Evolutionary conservation across 2,329 filamentous ascomycete genomes (phyloP).

Genomic region (Sporothrix inflata): DNA sequence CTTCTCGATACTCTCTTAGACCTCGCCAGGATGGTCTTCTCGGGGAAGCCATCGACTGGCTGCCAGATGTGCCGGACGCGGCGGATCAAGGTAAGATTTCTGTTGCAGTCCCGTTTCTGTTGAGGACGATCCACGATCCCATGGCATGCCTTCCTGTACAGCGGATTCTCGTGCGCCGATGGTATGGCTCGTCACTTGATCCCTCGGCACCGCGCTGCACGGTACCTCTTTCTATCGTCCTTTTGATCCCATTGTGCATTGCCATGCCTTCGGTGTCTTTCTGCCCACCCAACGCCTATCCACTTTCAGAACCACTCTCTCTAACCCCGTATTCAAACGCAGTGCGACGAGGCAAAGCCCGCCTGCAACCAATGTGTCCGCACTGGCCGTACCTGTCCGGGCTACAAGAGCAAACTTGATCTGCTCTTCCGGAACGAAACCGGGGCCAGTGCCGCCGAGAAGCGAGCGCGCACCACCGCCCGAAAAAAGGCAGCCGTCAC

Average conservation of each 20-base stretch:
- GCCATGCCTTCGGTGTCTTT: neutral
- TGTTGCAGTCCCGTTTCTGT: neutral
- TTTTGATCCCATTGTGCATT: neutral
- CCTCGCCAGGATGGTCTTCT: slow-evolving; percentile 59
- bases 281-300: neutral
- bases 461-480: slow-evolving; percentile 22
- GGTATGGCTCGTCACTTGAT: neutral
- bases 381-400: slow-evolving; percentile 65
- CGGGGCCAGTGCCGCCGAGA: slow-evolving; percentile 47
- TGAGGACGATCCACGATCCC: neutral
- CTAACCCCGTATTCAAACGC: slow-evolving; percentile 29
- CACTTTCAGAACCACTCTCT: neutral
- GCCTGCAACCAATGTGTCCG: slow-evolving; percentile 68
- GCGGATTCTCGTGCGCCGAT: neutral
- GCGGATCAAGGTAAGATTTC: slow-evolving; percentile 67
- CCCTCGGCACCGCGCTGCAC: neutral
- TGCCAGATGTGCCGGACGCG: slow-evolving; percentile 76
- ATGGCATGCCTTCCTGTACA: neutral
- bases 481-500: slow-evolving; percentile 19
- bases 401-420: slow-evolving; percentile 73
- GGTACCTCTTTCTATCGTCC: neutral
- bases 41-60: slow-evolving; percentile 67
- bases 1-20: neutral
- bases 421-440: slow-evolving; percentile 74
- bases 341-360: slow-evolving; percentile 71